Base-by-base conservation (phyloP, 495 filamentous ascomycete species). In the Daldinia grandis region DNA sequence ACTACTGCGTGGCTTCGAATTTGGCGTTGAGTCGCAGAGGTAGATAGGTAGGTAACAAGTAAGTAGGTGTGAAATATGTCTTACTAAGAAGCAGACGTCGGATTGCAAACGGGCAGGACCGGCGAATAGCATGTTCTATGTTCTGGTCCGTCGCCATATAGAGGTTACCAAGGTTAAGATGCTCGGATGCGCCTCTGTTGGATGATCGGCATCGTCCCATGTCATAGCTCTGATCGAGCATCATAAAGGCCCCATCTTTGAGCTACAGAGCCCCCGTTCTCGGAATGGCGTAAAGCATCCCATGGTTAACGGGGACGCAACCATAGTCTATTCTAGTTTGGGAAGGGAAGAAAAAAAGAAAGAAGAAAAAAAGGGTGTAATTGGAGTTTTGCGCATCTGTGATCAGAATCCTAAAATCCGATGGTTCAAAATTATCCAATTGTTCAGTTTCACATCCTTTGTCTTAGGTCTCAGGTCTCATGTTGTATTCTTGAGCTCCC, bases 221-320 rank as follows among this genome's bases (percentile, higher is more conserved):
- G 57, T 65, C 57, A 58, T 68, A 54, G 37, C 69, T 25, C 50
- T 63, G 74, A 76, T 76, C 74, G 74, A 67, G 68, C n/a, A 61
- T 53, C 37, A 61, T 71, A 68, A 65, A 58, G 50, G 38, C 9
- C 3, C 61, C 38, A 53, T 56, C 64, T 64, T 17, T 44, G 30
- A 68, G 69, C 51, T 27, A 64, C 40, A 10, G 37, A 53, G 51
- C 35, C 49, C 21, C 57, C 21, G 51, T 57, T 64, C 57, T 61
- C 14, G 50, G 61, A 73, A 65, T 30, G 33, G 42, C 21, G 33
- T 73, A 73, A 67, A 30, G 69, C 55, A 58, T 28, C 37, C 19
- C 21, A 42, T 12, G 17, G 33, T 30, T 12, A 19, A 54, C 47
- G 56, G 60, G 35, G 64, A 42, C 28, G 7, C 28, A n/a, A 57